These are phyloP conservation scores for Didymella sp. DNA, from an alignment of 2,329 filamentous ascomycete genomes.

Conservation along the genomic window DNA sequence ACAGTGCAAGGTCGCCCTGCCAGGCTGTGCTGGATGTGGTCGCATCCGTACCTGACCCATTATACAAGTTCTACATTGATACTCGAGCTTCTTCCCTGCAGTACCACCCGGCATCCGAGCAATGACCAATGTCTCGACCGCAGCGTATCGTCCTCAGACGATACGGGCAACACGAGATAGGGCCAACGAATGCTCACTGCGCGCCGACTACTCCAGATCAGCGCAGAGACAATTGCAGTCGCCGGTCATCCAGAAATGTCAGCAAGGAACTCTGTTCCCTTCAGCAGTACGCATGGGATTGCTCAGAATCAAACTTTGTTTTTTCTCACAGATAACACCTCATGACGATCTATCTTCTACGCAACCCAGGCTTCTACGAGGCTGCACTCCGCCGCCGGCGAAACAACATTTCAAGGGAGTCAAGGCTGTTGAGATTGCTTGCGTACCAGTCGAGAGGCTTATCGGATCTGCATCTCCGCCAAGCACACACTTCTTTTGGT, in stretches of 20 bases:
- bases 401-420: not conserved
- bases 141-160: not conserved
- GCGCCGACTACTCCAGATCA: not conserved
- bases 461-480: conserved; percentile 8
- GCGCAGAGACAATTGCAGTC: not conserved
- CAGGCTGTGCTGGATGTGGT: not conserved
- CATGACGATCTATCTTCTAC: conserved; percentile 3
- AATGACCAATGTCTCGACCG: not conserved
- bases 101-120: not conserved
- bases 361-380: not conserved
- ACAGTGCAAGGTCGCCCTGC: not conserved
- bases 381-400: conserved; percentile 4
- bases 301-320: not conserved
- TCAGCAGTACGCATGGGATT: too few relatives aligned
- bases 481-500: conserved; percentile 2
- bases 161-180: conserved; percentile 4
- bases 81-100: not conserved
- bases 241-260: not conserved
- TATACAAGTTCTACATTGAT: not conserved
- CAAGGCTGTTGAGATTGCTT: not conserved
- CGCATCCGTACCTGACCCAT: not conserved
- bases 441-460: not conserved
- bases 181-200: not conserved
- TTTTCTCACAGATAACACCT: not conserved
- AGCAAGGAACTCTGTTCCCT: too few relatives aligned